Evolutionary conservation across 805 yeast species (phyloP).

Genomic region (Ogataea minuta): DNA sequence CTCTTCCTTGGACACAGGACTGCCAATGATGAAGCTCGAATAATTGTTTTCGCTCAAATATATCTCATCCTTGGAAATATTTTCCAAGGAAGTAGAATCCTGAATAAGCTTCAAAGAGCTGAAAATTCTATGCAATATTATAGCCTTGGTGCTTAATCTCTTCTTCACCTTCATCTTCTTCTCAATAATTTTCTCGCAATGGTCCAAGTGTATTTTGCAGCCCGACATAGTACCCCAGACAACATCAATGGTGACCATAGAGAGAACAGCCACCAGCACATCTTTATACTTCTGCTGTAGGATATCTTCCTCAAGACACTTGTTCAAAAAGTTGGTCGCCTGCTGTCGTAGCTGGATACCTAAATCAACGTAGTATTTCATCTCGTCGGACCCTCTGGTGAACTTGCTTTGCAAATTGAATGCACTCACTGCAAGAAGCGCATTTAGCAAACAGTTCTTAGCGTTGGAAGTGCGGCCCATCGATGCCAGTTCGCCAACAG

Average conservation of each 20-base stretch:
- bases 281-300: conserved; percentile 74
- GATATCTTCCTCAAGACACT: conserved; percentile 52
- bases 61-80: conserved; percentile 34
- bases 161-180: conserved; percentile 66
- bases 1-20: conserved; percentile 26
- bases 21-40: conserved; percentile 33
- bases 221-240: conserved; percentile 92
- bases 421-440: conserved; percentile 77
- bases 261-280: conserved; percentile 74
- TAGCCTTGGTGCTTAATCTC: conserved; percentile 70
- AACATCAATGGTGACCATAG: conserved; percentile 85
- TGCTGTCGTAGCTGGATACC: conserved; percentile 75
- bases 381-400: conserved; percentile 61
- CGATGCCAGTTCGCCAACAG: conserved; percentile 77
- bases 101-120: conserved; percentile 73
- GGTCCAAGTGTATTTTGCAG: conserved; percentile 68
- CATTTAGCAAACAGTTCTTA: conserved; percentile 73
- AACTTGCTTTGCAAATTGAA: conserved; percentile 75
- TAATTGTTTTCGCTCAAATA: conserved; percentile 37
- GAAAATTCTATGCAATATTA: conserved; percentile 73
- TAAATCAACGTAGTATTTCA: conserved; percentile 66
- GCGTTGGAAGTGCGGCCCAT: conserved; percentile 74
- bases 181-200: conserved; percentile 73
- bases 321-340: conserved; percentile 65
- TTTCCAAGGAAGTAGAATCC: conserved; percentile 61